phyloP scores from a whole-genome alignment of 345 rosid genomes.

The Orychophragmus violaceus region DNA sequence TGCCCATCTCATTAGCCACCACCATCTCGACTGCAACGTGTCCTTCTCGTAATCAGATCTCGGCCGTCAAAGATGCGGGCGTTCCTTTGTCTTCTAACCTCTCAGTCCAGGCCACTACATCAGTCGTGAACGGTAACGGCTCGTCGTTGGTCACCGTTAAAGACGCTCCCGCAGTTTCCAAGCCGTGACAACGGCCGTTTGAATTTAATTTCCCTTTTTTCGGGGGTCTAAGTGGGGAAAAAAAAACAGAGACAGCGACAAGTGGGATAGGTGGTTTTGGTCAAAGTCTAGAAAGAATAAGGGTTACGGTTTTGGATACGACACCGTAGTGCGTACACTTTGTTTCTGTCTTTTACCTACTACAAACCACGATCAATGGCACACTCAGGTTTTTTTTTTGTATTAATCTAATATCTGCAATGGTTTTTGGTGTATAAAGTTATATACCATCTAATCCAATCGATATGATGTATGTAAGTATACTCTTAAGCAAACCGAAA shows the following conservation, averaged over 20 bases:
- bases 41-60: slow-evolving; percentile 41
- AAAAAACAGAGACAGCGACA: neutral
- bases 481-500: neutral
- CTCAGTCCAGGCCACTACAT: slow-evolving; percentile 48
- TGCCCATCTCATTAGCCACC: slow-evolving; percentile 96
- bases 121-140: slow-evolving; percentile 33
- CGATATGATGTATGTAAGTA: neutral
- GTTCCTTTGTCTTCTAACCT: slow-evolving; percentile 68
- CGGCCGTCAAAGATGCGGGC: slow-evolving; percentile 32
- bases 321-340: slow-evolving; percentile 46
- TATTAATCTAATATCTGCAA: neutral
- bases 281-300: slow-evolving; percentile 37
- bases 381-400: neutral
- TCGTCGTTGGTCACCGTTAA: slow-evolving; percentile 35
- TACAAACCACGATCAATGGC: slow-evolving; percentile 15
- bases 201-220: neutral
- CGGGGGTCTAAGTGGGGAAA: neutral
- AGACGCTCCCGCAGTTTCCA: slow-evolving; percentile 33
- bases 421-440: neutral
- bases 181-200: slow-evolving; percentile 28
- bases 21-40: slow-evolving; percentile 77
- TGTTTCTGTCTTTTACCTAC: slow-evolving; percentile 21
- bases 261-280: slow-evolving; percentile 24
- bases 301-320: slow-evolving; percentile 25
- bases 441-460: neutral